Base-by-base conservation (phyloP, 2,329 filamentous ascomycete genomes). In the Diaporthe aspalathi region DNA sequence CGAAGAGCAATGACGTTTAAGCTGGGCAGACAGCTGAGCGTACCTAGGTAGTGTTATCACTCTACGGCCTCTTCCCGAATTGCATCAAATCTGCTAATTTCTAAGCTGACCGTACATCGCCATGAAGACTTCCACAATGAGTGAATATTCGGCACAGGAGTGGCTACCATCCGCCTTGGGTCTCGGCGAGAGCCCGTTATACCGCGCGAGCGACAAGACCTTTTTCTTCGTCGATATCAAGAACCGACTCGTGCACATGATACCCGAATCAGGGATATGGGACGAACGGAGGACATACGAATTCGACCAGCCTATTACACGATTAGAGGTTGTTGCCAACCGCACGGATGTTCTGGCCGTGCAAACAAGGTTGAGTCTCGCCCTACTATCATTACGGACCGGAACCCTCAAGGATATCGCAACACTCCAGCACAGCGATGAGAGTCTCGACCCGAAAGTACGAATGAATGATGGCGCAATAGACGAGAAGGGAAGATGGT, bases 141-240 rank as follows among this genome's bases (percentile, higher is more conserved):
- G 69, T 53, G 67, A 75, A 54, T 77, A 78, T 65, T 75, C 68
- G 11, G 74, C 76, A 3, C 63, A 75, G 65, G 74, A 76, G 56
- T 76, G 75, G 76, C 74, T 77, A 9, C 74, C 77, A 35, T 75
- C 75, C 8, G 54, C 56, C 20, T 73, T 72, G 2, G 74, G 74
- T 2, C 72, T 78, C 17, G 76, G 75, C 52, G 74, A 77, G 56
- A 77, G 74, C 47, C 76, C 76, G 16, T 45, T 77, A 11, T 77
- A 78, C 57, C 74, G 76, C n/a, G 70, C 68, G 14, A 72, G 71
- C 17, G 74, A 77, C 40, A 71, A 76, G 54, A 74, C 67, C 1
- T 76, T 77, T 67, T 77, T 77, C 71, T 77, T 76, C 66, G 74
- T 74, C 67, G 76, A 77, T 68, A 78, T 77, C 60, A 75, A 75